Percentiles rank a stretch among this genome's conserved stretches.
Evolutionary conservation across 768 basidiomycete species (phyloP).

Genomic region (Chlorophyllum brunneum): DNA sequence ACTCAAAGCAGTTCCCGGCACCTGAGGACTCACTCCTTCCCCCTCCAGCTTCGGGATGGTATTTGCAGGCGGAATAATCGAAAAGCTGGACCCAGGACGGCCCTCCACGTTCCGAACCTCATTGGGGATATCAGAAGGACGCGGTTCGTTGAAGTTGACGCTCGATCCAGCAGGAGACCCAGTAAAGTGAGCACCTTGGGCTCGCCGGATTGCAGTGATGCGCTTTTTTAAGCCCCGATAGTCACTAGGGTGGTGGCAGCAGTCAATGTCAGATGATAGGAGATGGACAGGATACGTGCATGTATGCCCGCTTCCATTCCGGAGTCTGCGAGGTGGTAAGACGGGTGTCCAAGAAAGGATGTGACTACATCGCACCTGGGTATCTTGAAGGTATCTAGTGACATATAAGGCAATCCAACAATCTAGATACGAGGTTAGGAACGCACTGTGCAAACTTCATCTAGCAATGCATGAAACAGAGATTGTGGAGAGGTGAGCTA

Average conservation of each 20-base stretch:
- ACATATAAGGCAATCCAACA: neutral
- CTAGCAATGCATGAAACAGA: neutral
- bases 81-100: neutral
- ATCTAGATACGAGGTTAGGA: neutral
- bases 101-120: neutral
- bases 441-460: conserved; percentile 64
- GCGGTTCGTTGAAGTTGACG: conserved; percentile 4
- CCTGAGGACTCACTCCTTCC: neutral
- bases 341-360: neutral
- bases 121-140: conserved; percentile 4
- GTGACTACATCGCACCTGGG: conserved; percentile 40
- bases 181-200: conserved; percentile 25
- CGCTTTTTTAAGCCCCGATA: conserved; percentile 69
- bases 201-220: conserved; percentile 51
- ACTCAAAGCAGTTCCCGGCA: neutral
- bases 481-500: neutral
- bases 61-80: conserved; percentile 3
- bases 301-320: conserved; percentile 73
- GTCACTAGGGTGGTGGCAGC: conserved; percentile 41
- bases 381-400: conserved; percentile 63
- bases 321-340: conserved; percentile 43
- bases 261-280: neutral
- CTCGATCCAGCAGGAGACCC: conserved; percentile 14
- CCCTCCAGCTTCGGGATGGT: neutral
- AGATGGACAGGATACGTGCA: conserved; percentile 26